Percentiles rank a stretch among this genome's conserved stretches.
These are phyloP conservation scores for Phytophthora meadii DNA, from an alignment of 352 stramenopile genomes.

Conservation along the genomic window DNA sequence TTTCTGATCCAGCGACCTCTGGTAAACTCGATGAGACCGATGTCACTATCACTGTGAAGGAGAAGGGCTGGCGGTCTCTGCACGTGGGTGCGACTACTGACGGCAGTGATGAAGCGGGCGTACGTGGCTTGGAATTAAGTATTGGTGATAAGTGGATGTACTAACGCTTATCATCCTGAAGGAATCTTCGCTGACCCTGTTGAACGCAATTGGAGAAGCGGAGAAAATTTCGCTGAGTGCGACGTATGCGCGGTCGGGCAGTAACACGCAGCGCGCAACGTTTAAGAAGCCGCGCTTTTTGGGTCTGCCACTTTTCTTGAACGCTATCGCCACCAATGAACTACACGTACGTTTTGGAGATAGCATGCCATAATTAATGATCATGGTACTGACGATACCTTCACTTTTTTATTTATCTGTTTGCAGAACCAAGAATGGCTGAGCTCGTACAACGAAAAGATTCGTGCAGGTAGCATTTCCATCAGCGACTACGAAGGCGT, in stretches of 20 bases:
- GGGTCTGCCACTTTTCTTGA: conserved; percentile 82
- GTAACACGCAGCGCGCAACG: conserved; percentile 83
- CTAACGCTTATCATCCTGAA: conserved; percentile 22
- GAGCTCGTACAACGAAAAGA: conserved; percentile 91
- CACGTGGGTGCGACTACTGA: conserved; percentile 87
- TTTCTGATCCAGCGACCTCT: conserved; percentile 59
- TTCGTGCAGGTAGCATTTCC: conserved; percentile 82
- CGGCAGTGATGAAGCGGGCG: conserved; percentile 84
- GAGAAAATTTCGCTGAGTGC: conserved; percentile 85
- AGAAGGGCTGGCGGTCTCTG: conserved; percentile 88
- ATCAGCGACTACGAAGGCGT: conserved; percentile 88
- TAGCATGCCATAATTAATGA: neutral
- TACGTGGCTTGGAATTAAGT: conserved; percentile 24
- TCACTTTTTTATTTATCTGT: neutral
- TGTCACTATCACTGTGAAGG: conserved; percentile 88
- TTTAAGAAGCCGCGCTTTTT: conserved; percentile 90
- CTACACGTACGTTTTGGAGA: conserved; percentile 57
- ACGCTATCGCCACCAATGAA: conserved; percentile 78
- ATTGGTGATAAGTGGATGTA: neutral
- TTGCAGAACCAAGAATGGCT: conserved; percentile 82
- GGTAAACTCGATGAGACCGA: conserved; percentile 80
- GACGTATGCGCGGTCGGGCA: conserved; percentile 87
- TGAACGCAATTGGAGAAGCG: conserved; percentile 83
- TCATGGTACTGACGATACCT: neutral
- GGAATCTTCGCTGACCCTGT: conserved; percentile 87